phyloP scores from a whole-genome alignment of 2,329 filamentous ascomycete species.

The Aaosphaeria pasadenensis region DNA sequence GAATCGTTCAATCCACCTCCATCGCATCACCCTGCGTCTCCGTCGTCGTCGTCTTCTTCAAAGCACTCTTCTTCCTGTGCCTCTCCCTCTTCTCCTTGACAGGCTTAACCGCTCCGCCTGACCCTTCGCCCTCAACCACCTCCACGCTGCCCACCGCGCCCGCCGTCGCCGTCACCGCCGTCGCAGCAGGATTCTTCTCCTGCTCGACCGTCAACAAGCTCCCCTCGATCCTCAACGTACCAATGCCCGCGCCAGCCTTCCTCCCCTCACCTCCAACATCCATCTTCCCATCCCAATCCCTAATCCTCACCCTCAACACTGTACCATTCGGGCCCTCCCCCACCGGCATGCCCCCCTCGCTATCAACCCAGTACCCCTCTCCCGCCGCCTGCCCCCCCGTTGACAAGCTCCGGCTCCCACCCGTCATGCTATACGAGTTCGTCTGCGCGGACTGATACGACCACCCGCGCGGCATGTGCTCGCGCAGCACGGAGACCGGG shows the following conservation, averaged over 20 bases:
- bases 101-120: not conserved
- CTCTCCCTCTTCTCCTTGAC: not conserved
- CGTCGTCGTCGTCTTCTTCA: not conserved
- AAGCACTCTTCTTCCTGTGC: not conserved
- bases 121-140: not conserved
- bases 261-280: constrained; percentile 61
- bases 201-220: constrained; percentile 62
- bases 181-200: not conserved
- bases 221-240: constrained; percentile 78
- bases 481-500: constrained; percentile 80
- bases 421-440: constrained; percentile 14
- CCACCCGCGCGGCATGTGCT: constrained; percentile 75
- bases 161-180: not conserved
- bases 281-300: constrained; percentile 74
- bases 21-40: not conserved
- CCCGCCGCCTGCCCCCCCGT: constrained; percentile 37
- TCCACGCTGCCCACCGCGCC: not conserved
- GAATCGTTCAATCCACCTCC: not conserved
- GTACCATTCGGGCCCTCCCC: constrained; percentile 45
- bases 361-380: constrained; percentile 68
- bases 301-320: constrained; percentile 72
- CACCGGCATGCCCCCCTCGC: constrained; percentile 64
- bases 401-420: constrained; percentile 24
- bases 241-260: not conserved
- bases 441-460: constrained; percentile 54